These are phyloP conservation scores for Candida tallmaniae DNA, from an alignment of 805 yeast genomes.

Conservation along the genomic window DNA sequence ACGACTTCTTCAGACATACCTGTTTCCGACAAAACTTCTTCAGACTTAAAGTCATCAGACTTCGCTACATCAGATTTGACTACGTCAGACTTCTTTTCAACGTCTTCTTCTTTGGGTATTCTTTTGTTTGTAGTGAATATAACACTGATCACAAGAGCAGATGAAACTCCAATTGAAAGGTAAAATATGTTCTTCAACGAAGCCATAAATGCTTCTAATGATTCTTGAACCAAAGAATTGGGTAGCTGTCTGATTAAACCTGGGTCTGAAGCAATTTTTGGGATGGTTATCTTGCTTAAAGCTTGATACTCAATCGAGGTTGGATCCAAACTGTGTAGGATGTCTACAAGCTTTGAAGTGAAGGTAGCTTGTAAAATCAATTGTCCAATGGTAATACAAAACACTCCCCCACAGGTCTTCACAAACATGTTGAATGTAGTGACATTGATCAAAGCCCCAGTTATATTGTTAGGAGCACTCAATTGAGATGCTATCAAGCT, in stretches of 20 bases:
- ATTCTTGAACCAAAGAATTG: slow-evolving; percentile 14
- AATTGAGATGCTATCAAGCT: slow-evolving; percentile 33
- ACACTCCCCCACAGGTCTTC: slow-evolving; percentile 28
- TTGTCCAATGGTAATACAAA: slow-evolving; percentile 29
- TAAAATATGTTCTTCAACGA: slow-evolving; percentile 39
- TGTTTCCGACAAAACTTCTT: no score
- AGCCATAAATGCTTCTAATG: slow-evolving; percentile 30
- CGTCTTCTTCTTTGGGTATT: slow-evolving; percentile 28
- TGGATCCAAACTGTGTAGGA: slow-evolving; percentile 6
- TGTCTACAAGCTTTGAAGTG: slow-evolving; percentile 12
- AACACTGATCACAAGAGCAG: slow-evolving; percentile 24
- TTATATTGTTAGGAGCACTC: slow-evolving; percentile 30
- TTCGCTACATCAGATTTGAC: not conserved
- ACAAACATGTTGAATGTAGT: slow-evolving; percentile 31
- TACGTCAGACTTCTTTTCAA: not conserved
- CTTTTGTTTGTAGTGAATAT: slow-evolving; percentile 38
- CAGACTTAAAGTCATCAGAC: not conserved
- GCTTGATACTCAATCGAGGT: slow-evolving; percentile 12
- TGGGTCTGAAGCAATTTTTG: slow-evolving; percentile 22
- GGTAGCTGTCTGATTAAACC: slow-evolving; percentile 23
- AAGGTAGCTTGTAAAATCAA: slow-evolving; percentile 23
- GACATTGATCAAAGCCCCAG: slow-evolving; percentile 32
- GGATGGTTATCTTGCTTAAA: slow-evolving; percentile 13
- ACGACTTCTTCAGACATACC: no score
- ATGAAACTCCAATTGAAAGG: slow-evolving; percentile 33